Evolutionary conservation across 495 filamentous ascomycete species (phyloP).

Genomic region (Cladorrhinum samala): DNA sequence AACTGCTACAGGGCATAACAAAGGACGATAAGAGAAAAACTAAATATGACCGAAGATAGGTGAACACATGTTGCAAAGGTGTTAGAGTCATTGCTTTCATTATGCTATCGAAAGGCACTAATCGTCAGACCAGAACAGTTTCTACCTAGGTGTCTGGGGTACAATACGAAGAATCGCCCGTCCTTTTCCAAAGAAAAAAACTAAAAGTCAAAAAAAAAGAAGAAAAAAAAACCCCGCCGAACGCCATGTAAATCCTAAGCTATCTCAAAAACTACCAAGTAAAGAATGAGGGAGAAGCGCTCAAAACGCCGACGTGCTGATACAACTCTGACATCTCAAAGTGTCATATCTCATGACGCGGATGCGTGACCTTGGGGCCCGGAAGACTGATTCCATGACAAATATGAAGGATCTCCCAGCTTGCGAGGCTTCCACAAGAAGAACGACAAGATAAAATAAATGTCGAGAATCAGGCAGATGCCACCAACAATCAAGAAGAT

Average conservation of each 20-base stretch:
- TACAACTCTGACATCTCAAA: background rate
- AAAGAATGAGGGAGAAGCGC: constrained; percentile 1
- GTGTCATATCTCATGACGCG: constrained; percentile 9
- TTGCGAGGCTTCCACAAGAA: constrained; percentile 85
- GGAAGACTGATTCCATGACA: constrained; percentile 93
- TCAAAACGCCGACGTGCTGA: background rate
- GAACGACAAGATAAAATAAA: constrained; percentile 82
- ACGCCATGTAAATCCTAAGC: constrained; percentile 13
- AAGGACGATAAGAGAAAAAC: too few species aligned
- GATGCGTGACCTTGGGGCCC: constrained; percentile 35
- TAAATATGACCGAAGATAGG: too few species aligned
- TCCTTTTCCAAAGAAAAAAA: background rate
- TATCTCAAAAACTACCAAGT: constrained; percentile 9
- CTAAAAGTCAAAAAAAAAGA: background rate
- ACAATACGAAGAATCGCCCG: background rate
- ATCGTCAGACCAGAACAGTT: background rate
- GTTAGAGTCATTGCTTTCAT: background rate
- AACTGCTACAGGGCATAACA: too few species aligned
- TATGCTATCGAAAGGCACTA: background rate
- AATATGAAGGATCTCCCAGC: constrained; percentile 94
- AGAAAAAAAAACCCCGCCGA: constrained; percentile 7
- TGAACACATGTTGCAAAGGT: too few species aligned
- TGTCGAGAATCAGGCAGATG: constrained; percentile 81
- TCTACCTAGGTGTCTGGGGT: background rate
- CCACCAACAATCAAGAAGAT: constrained; percentile 93